Evolutionary conservation across 2,329 filamentous ascomycete genomes (phyloP).

Genomic region (Aspergillus glaucus): DNA sequence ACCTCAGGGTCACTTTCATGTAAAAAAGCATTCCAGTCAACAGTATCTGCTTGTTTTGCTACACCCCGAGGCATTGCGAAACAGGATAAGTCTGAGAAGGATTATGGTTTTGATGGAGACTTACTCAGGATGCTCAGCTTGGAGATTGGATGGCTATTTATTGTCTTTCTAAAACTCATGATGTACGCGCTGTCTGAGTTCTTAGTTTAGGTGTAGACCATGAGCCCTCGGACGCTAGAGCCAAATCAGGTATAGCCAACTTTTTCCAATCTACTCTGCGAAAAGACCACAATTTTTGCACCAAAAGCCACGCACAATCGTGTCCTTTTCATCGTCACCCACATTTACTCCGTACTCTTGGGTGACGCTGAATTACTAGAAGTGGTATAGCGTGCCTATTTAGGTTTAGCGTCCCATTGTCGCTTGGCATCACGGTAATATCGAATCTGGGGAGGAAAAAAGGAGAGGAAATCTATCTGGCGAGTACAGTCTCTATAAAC

Average conservation of each 20-base stretch:
- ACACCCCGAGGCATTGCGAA: background rate
- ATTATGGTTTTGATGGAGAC: background rate
- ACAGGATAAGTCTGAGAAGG: background rate
- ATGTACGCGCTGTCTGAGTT: background rate
- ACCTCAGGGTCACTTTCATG: constrained; percentile 4
- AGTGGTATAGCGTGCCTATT: too few relatives aligned
- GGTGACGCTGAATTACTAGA: too few relatives aligned
- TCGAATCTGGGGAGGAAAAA: too few relatives aligned
- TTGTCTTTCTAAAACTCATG: constrained; percentile 4
- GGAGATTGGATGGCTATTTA: background rate
- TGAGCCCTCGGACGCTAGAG: background rate
- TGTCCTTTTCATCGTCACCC: constrained; percentile 4
- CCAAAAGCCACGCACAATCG: constrained; percentile 3
- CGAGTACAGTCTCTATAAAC: too few relatives aligned
- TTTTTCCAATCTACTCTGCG: background rate
- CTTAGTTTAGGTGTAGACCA: background rate
- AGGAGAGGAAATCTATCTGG: too few relatives aligned
- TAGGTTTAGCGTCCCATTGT: too few relatives aligned
- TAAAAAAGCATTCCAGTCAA: constrained; percentile 8
- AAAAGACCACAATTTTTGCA: constrained; percentile 1
- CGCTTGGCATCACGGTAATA: too few relatives aligned
- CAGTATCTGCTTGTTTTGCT: constrained; percentile 1
- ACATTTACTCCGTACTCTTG: too few relatives aligned
- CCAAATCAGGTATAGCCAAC: background rate
- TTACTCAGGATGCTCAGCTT: background rate